phyloP scores from a whole-genome alignment of 192 early-diverging fungal species.

The Geranomyces michiganensis region DNA sequence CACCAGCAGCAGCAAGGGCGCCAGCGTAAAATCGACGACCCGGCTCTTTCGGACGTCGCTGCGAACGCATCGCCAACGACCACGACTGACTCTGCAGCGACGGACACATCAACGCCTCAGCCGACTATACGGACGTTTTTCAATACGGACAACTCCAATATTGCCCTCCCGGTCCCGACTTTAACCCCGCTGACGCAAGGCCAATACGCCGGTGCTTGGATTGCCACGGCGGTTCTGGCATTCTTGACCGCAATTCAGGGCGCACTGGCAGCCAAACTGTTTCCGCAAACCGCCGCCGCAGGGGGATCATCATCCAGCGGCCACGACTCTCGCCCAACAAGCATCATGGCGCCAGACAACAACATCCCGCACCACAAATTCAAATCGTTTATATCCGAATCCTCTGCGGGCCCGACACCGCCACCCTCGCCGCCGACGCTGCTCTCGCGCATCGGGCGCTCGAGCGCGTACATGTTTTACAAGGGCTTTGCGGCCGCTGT shows the following conservation, averaged over 20 bases:
- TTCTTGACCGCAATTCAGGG: constrained; percentile 1
- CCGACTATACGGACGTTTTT: not conserved
- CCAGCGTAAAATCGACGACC: too few species aligned
- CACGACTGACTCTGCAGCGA: too few species aligned
- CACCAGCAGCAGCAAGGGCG: not conserved
- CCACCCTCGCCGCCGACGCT: not conserved
- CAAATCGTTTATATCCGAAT: constrained; percentile 5
- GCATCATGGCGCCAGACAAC: too few species aligned
- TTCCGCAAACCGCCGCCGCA: not conserved
- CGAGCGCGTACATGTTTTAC: not conserved
- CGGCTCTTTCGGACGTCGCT: too few species aligned
- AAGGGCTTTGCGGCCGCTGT: not conserved
- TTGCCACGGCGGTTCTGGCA: not conserved
- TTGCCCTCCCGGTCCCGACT: constrained; percentile 1
- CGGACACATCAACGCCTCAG: not conserved
- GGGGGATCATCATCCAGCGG: not conserved
- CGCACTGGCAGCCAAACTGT: not conserved
- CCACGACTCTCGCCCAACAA: too few species aligned
- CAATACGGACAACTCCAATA: constrained; percentile 10
- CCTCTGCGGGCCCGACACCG: not conserved
- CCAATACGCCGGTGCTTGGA: constrained; percentile 6
- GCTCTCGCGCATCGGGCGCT: not conserved
- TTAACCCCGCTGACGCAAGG: not conserved
- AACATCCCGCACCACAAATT: not conserved
- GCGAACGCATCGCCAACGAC: too few species aligned